These are phyloP conservation scores for Carpinus fangiana DNA, from an alignment of 306 rosid species.

Conservation along the genomic window DNA sequence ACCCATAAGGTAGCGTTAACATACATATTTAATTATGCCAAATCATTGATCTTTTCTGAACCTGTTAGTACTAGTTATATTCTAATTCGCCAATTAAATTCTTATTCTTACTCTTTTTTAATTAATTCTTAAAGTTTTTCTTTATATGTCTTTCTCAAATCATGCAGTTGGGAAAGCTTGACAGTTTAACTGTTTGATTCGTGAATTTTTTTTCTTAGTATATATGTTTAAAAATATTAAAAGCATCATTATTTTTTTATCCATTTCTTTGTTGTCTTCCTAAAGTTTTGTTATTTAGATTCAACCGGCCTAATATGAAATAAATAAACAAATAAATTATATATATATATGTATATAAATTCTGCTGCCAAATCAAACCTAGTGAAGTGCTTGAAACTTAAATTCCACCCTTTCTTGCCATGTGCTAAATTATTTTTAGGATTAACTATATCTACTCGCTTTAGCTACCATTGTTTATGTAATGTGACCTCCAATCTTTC, in stretches of 20 bases:
- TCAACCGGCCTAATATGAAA: no score
- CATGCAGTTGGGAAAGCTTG: conserved; percentile 22
- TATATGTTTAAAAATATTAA: neutral
- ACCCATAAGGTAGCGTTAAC: neutral
- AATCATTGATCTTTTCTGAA: neutral
- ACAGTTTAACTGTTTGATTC: conserved; percentile 16
- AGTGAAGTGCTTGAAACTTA: no score
- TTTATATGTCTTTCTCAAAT: neutral
- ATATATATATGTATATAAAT: no score
- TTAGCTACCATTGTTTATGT: no score
- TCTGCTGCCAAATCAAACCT: no score
- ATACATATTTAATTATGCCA: neutral
- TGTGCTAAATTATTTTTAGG: no score
- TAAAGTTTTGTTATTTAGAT: neutral
- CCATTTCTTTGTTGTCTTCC: neutral
- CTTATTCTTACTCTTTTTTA: neutral
- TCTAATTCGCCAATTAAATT: neutral
- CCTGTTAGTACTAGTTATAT: neutral
- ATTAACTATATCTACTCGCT: no score
- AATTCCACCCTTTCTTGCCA: no score
- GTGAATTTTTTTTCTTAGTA: neutral
- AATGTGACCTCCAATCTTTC: no score
- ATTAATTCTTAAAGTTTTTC: neutral
- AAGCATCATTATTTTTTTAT: neutral
- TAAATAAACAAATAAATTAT: no score